Base-by-base conservation (phyloP, 2,329 filamentous ascomycete genomes). In the Hortaea werneckii region DNA sequence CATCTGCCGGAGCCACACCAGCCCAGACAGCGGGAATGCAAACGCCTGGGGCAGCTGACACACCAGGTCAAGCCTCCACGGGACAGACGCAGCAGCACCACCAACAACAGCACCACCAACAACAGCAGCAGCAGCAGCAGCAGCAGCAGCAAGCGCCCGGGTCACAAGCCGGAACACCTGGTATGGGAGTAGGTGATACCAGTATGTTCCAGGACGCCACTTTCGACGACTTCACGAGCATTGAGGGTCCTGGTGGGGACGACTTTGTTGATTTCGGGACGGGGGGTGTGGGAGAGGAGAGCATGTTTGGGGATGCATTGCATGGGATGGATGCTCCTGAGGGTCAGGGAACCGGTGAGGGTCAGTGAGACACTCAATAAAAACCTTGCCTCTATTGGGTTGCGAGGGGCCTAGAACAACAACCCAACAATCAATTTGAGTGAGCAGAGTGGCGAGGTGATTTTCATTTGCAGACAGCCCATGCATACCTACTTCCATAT, bases 51-150 rank as follows among this genome's bases (percentile, higher is more conserved):
- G 28, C 11, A 4, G 9, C 1, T 9, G 34, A n/a, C n/a, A 29
- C 11, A 26, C 10, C 26, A 1, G 10, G 37, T 10, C 42, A 13
- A 20, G 42, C 26, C 38, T 75, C 57, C 73, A 73, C 34, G 72
- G 70, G 52, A 62, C 66, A 50, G 71, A 70, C 46, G 67, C 76
- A 50, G 62, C 67, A 50, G 59, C 61, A 44, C 67, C 69, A 43
- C 61, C 72, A 51, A 68, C 70, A 63, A 30, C 20, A 5, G n/a
- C 27, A 9, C 40, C n/a, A n/a, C n/a, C 38, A 4, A 29, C 30
- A 8, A 6, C 29, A 38, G 9, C 10, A 29, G 6, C 37, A 40
- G 28, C 28, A 29, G 37, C 41, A 43, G 41, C 41, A 43, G 27
- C 30, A 6, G 9, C 42, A 29, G 32, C 42, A 28, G 26, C 41